phyloP scores from a whole-genome alignment of 495 filamentous ascomycete species.

The Hypoxylon intermedium region DNA sequence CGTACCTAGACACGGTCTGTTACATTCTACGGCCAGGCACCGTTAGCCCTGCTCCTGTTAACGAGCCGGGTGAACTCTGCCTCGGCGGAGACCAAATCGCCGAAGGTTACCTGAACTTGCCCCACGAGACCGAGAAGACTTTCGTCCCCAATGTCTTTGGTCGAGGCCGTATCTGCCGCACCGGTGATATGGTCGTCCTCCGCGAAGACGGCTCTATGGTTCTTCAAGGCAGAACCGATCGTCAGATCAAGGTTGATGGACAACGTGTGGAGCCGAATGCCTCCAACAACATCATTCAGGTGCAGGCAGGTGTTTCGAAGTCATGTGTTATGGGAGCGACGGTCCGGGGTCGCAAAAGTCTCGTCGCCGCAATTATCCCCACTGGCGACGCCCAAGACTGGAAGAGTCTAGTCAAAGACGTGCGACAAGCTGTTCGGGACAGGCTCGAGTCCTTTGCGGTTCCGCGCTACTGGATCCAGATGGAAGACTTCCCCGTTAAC shows the following conservation, averaged over 20 bases:
- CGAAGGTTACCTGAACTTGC: constrained; percentile 67
- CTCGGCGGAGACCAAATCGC: constrained; percentile 79
- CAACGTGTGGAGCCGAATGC: constrained; percentile 78
- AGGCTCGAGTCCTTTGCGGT: not conserved
- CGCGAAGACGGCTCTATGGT: constrained; percentile 68
- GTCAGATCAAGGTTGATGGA: constrained; percentile 79
- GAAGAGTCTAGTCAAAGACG: not conserved
- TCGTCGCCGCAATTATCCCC: not conserved
- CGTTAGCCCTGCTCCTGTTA: constrained; percentile 58
- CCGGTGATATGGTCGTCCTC: constrained; percentile 70
- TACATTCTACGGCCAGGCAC: constrained; percentile 61
- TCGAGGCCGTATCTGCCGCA: constrained; percentile 67
- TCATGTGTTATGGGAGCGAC: not conserved
- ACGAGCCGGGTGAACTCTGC: constrained; percentile 71
- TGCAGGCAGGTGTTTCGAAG: not conserved
- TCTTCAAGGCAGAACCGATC: constrained; percentile 73
- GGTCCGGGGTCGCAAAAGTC: not conserved
- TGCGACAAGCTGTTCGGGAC: not conserved
- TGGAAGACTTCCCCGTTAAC: not conserved
- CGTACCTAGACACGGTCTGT: constrained; percentile 59
- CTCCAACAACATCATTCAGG: constrained; percentile 61
- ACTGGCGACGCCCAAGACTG: not conserved
- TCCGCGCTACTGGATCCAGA: not conserved
- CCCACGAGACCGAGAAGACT: constrained; percentile 57
- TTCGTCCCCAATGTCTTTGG: constrained; percentile 61